Evolutionary conservation across 2,329 filamentous ascomycete species (phyloP), one percentile per base, ranked within the genome.

Genomic region (Curvularia spicifera): DNA sequence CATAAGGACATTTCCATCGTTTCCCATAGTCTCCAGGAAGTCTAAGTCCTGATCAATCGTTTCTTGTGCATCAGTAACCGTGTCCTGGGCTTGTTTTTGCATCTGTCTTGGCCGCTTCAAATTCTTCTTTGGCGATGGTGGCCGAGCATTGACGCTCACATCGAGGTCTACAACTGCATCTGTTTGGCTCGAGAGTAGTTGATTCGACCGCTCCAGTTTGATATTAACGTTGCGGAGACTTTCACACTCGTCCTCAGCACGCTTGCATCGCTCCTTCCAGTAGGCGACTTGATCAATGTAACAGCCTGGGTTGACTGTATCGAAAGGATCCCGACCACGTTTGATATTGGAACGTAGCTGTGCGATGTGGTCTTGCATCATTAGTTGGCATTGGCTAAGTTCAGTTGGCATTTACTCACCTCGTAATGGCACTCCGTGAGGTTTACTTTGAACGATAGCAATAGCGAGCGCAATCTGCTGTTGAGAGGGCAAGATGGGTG

Each of bases 261-360:
- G 51, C 18, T 65, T 59, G 40, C 61, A 73, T 43, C 67, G 66
- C 7, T 74, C 63, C 31, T 65, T 62, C 79, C 78, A 81, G 55
- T 75, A 80, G 4, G 73, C 63, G 10, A 76, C 75, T 13, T 76
- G 68, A 56, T 81, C 77, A 22, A 82, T 65, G 45, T 79, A 75
- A 9, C 65, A 70, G 40, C 72, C 64, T 0, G 61, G 47, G 15
- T 72, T 65, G 28, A 61, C 67, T 18, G 71, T 56, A 3, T 70
- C 54, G 24, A 62, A 56, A 1, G 67, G 57, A 15, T 67, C 61
- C 26, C 44, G 60, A 2, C 64, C 67, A 2, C 61, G 67, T 45
- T 71, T 68, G n/a, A 74, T 48, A 18, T 79, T 76, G 44, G 70
- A 63, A 24, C 76, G 72, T 7, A 82, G 74, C 57, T 66, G 62